These are phyloP conservation scores for Hevea brasiliensis DNA, from an alignment of 345 rosid genomes.

Conservation along the genomic window DNA sequence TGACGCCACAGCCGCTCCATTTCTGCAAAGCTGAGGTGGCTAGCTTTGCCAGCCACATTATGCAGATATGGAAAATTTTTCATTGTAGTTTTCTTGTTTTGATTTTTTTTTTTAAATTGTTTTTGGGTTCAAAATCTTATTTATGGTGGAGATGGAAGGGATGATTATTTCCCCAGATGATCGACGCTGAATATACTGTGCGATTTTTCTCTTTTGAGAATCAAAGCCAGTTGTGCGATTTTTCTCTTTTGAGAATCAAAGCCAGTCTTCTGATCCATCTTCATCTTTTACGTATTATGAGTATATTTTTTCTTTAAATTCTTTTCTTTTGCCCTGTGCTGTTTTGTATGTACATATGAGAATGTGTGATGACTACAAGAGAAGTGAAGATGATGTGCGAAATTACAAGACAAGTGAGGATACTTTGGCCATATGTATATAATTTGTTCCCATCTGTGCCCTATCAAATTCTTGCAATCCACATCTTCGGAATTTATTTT, in stretches of 20 bases:
- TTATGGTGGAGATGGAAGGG: slow-evolving; percentile 22
- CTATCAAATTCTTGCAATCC: too few species aligned
- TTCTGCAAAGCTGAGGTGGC: slow-evolving; percentile 19
- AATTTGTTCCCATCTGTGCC: not conserved
- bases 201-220: slow-evolving; percentile 28
- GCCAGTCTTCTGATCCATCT: slow-evolving; percentile 42
- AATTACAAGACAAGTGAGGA: too few species aligned
- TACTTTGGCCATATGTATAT: not conserved
- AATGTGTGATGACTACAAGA: not conserved
- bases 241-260: slow-evolving; percentile 30
- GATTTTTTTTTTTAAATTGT: not conserved
- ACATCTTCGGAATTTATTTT: not conserved
- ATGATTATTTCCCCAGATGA: slow-evolving; percentile 49
- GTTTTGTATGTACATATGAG: not conserved
- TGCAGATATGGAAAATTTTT: slow-evolving; percentile 12
- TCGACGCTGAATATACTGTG: slow-evolving; percentile 42
- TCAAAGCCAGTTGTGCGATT: too few species aligned
- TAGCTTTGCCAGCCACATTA: not conserved
- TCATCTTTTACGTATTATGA: not conserved
- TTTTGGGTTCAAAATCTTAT: not conserved
- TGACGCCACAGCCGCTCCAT: slow-evolving; percentile 37
- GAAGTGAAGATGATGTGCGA: not conserved
- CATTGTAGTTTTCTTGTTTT: not conserved
- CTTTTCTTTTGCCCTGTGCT: not conserved
- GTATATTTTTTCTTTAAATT: not conserved